Conservation (phyloP, 2,329 filamentous ascomycete genomes). For the Fusarium protoensiforme region DNA sequence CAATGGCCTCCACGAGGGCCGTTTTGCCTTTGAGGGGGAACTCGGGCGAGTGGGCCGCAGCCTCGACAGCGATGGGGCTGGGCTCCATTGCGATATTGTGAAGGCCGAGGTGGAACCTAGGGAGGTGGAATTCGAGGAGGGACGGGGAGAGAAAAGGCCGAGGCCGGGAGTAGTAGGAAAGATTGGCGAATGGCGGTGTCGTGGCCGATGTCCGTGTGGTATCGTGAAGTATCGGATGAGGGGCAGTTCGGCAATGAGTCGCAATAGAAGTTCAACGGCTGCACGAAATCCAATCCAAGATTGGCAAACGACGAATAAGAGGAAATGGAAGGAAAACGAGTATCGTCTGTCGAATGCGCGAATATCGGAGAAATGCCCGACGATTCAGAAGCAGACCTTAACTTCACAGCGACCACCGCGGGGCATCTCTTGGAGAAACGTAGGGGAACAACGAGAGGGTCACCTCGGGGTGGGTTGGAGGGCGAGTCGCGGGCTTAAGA, state of each 20-base stretch:
- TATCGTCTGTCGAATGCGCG: not conserved
- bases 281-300: not conserved
- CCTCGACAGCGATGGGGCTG: conserved; percentile 44
- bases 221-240: conserved; percentile 5
- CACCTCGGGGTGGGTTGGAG: not conserved
- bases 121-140: not conserved
- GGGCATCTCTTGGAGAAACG: conserved; percentile 6
- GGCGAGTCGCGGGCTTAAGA: not conserved
- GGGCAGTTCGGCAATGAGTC: conserved; percentile 17
- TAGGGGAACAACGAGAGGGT: not conserved
- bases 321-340: not conserved
- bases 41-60: conserved; percentile 36
- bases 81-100: conserved; percentile 43
- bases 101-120: not conserved
- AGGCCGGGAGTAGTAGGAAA: not conserved
- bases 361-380: not conserved
- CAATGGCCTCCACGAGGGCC: conserved; percentile 73
- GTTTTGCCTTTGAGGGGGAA: conserved; percentile 50
- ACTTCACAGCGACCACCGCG: not conserved
- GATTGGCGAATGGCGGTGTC: conserved; percentile 4
- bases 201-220: not conserved
- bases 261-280: not conserved
- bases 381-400: not conserved
- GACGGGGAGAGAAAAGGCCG: not conserved
- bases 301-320: not conserved